A percentile compares a stretch with the other conserved stretches of the same genome.
Evolutionary conservation across 257 asterid species (phyloP).

Genomic region (Parsonsia alboflavescens): DNA sequence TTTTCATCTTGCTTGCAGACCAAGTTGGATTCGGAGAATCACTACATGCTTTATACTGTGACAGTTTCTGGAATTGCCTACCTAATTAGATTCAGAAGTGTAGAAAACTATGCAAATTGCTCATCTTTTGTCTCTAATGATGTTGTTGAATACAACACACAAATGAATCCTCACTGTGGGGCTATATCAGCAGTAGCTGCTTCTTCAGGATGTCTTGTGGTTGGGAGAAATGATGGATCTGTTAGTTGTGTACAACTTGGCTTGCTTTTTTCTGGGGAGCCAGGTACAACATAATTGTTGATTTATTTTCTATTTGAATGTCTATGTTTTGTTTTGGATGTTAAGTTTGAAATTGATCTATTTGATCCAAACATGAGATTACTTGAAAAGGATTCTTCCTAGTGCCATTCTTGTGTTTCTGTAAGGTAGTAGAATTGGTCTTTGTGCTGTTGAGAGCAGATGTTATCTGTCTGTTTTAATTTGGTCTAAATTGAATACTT

Average conservation of each 20-base stretch:
- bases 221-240: slow-evolving; percentile 88
- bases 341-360: background rate
- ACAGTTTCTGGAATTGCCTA: slow-evolving; percentile 79
- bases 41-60: slow-evolving; percentile 59
- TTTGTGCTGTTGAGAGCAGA: background rate
- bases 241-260: slow-evolving; percentile 69
- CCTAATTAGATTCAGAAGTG: slow-evolving; percentile 54
- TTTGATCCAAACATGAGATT: background rate
- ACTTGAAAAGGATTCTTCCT: background rate
- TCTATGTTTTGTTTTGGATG: background rate
- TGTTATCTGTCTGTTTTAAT: background rate
- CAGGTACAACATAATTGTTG: slow-evolving; percentile 48
- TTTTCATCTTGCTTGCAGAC: slow-evolving; percentile 42
- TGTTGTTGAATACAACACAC: slow-evolving; percentile 55
- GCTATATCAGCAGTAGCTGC: slow-evolving; percentile 63
- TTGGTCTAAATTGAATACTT: background rate
- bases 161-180: slow-evolving; percentile 45
- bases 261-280: slow-evolving; percentile 46
- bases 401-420: background rate
- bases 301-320: slow-evolving; percentile 10
- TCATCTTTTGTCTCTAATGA: slow-evolving; percentile 51
- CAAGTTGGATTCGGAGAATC: slow-evolving; percentile 34
- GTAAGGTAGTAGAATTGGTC: background rate
- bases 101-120: slow-evolving; percentile 53
- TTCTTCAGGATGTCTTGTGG: slow-evolving; percentile 47